Evolutionary conservation across 2,329 filamentous ascomycete genomes (phyloP).

Genomic region (Chlorencoelia australis): DNA sequence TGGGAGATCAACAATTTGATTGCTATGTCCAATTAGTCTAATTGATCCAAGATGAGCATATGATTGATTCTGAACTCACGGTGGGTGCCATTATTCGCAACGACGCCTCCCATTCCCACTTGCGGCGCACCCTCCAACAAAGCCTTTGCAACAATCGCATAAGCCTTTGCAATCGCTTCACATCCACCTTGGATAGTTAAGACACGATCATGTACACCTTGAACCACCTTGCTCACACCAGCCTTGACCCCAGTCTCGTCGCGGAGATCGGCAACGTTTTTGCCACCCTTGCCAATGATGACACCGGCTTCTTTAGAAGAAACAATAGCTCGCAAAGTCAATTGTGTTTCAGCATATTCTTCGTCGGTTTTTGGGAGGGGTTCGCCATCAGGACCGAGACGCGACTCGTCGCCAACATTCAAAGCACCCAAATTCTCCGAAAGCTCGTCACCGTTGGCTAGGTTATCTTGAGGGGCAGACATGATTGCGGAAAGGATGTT

Average conservation of each 20-base stretch:
- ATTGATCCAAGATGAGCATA: neutral
- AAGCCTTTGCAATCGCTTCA: constrained; percentile 82
- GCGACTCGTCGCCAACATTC: constrained; percentile 52
- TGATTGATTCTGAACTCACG: constrained; percentile 49
- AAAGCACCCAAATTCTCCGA: constrained; percentile 54
- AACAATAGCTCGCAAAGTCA: constrained; percentile 94
- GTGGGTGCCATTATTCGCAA: constrained; percentile 83
- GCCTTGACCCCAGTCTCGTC: constrained; percentile 98
- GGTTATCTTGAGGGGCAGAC: constrained; percentile 24
- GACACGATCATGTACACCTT: constrained; percentile 93
- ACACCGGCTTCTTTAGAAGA: constrained; percentile 98
- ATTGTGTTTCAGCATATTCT: constrained; percentile 84
- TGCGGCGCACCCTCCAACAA: constrained; percentile 87
- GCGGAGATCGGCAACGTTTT: constrained; percentile 94
- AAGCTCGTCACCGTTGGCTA: constrained; percentile 38
- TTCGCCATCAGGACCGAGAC: constrained; percentile 64
- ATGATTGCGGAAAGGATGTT: too few relatives aligned
- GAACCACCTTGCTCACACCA: constrained; percentile 96
- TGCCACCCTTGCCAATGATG: constrained; percentile 97
- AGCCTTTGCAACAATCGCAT: constrained; percentile 84
- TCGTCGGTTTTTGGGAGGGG: constrained; percentile 85
- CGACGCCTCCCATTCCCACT: constrained; percentile 90
- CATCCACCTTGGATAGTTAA: constrained; percentile 88
- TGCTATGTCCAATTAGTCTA: constrained; percentile 41
- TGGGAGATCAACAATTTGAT: constrained; percentile 98